Evolutionary conservation across 768 basidiomycete genomes (phyloP), one percentile per base, ranked within the genome.

Genomic region (Collybia sp.): DNA sequence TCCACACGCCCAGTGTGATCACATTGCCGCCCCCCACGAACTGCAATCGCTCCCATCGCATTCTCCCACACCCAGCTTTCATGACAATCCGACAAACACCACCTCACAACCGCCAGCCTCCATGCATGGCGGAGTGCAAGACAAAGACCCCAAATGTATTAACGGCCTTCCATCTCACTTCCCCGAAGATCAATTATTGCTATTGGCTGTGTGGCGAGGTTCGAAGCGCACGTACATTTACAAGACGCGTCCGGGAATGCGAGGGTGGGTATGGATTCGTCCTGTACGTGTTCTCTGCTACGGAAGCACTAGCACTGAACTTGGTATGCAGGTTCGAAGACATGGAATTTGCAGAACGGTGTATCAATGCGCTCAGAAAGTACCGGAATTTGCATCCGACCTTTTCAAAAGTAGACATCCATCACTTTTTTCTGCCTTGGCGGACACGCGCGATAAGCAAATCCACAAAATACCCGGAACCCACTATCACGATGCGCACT

Each of bases 401-500:
- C 2, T 90, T 89, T 58, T 90, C 90, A 45, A 91, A 92, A 77
- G 89, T 85, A 46, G 61, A 53, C 34, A 16, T 12, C 40, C 40
- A 10, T 47, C 25, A 49, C 38, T 54, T 18, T 44, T 25, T 19
- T 12, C 41, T 25, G 31, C 40, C 25, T 49, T 42, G 11, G 19
- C 48, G 42, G 41, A 25, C 15, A n/a, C 48, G 16, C 48, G 34
- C 42, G 31, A 15, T 47, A 46, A 75, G 73, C 72, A 75, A 66
- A 72, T 84, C n/a, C 88, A 91, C 64, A 88, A 88, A 58, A 90
- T 91, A 38, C 88, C 87, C 5, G 88, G 88, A 10, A 85, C 86
- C 1, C 61, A 71, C 37, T 86, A 85, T 73, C 81, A 8, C 33
- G 30, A 30, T 19, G 38, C 40, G 35, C 42, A 12, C 43, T 11